phyloP scores from a whole-genome alignment of 2,329 filamentous ascomycete genomes.

The Neopestalotiopsis rosae region DNA sequence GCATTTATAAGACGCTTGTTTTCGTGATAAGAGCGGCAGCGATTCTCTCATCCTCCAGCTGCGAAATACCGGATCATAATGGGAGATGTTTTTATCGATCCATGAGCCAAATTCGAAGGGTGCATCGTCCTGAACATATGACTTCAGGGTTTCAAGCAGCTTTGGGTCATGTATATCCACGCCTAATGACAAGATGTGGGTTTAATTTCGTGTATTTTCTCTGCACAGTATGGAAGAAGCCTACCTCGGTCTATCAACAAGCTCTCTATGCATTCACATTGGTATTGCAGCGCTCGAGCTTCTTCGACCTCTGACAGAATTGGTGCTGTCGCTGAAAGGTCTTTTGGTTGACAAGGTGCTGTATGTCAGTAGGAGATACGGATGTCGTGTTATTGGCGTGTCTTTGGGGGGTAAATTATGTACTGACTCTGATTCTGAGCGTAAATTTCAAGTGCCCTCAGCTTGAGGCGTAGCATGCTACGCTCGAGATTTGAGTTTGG shows the following conservation, averaged over 20 bases:
- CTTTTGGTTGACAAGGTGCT: slow-evolving; percentile 31
- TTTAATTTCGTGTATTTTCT: slow-evolving; percentile 11
- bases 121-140: slow-evolving; percentile 42
- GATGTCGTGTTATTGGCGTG: background rate
- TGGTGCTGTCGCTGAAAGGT: slow-evolving; percentile 45
- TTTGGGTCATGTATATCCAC: slow-evolving; percentile 47
- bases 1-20: slow-evolving; percentile 56
- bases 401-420: slow-evolving; percentile 21
- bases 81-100: slow-evolving; percentile 57
- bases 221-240: slow-evolving; percentile 23
- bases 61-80: slow-evolving; percentile 53
- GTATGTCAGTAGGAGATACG: slow-evolving; percentile 23
- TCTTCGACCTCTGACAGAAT: slow-evolving; percentile 60
- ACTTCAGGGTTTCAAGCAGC: slow-evolving; percentile 44
- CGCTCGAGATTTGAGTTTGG: slow-evolving; percentile 55
- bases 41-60: slow-evolving; percentile 44
- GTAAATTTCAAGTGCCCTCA: slow-evolving; percentile 53
- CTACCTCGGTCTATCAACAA: slow-evolving; percentile 55
- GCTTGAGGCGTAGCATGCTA: slow-evolving; percentile 61
- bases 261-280: slow-evolving; percentile 62
- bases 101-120: slow-evolving; percentile 55
- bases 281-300: slow-evolving; percentile 61
- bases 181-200: slow-evolving; percentile 36
- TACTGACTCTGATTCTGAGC: slow-evolving; percentile 55
- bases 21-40: slow-evolving; percentile 40